Conservation (phyloP, 257 asterid species). For the Gentiana macrophylla region DNA sequence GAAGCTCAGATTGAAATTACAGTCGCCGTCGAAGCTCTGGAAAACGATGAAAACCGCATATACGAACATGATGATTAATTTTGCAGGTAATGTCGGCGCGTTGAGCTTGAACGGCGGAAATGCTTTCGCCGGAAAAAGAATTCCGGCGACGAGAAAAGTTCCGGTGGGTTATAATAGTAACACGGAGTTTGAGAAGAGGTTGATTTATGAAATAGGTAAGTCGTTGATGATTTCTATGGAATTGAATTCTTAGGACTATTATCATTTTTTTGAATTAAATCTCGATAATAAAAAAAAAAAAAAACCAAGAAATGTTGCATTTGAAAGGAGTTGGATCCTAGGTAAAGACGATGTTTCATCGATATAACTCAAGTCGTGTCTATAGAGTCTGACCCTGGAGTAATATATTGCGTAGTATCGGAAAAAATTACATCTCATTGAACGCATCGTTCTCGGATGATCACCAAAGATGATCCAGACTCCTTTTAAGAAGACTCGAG, state of each 20-base stretch:
- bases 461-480: too few relatives aligned
- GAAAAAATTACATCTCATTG: too few relatives aligned
- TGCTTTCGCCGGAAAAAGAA: slow-evolving; percentile 22
- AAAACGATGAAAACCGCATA: slow-evolving; percentile 31
- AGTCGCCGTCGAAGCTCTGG: slow-evolving; percentile 38
- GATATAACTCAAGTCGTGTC: too few relatives aligned
- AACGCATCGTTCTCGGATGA: too few relatives aligned
- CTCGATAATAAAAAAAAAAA: neutral
- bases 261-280: neutral
- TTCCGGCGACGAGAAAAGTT: slow-evolving; percentile 24
- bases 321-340: too few relatives aligned
- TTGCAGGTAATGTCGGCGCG: slow-evolving; percentile 18
- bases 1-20: slow-evolving; percentile 28
- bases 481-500: too few relatives aligned
- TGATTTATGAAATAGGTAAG: slow-evolving; percentile 44
- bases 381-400: too few relatives aligned
- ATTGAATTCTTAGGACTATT: slow-evolving; percentile 4
- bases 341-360: too few relatives aligned
- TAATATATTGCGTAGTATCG: too few relatives aligned
- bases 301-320: neutral
- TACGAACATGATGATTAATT: slow-evolving; percentile 35
- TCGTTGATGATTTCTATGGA: slow-evolving; percentile 37
- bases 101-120: slow-evolving; percentile 14
- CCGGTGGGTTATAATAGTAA: slow-evolving; percentile 14
- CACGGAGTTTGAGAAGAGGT: slow-evolving; percentile 41